phyloP scores from a whole-genome alignment of 148 eudicot genomes.

The Vaccinium myrtillus region DNA sequence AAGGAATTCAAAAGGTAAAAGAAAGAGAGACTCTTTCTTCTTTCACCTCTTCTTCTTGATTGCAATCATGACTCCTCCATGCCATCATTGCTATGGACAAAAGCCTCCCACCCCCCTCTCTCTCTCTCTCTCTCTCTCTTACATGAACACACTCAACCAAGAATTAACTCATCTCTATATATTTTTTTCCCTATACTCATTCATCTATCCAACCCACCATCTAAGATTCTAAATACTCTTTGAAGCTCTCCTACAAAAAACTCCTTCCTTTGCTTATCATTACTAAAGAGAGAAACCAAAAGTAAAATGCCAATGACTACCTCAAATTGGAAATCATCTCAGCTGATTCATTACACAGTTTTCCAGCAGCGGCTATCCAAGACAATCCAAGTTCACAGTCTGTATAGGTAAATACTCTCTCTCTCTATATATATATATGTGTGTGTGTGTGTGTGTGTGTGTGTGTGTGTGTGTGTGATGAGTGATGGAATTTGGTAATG shows the following conservation, averaged over 20 bases:
- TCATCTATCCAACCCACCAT: too few relatives aligned
- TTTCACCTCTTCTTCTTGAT: constrained; percentile 16
- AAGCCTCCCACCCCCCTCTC: constrained; percentile 2
- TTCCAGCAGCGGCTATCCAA: constrained; percentile 13
- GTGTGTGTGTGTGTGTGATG: not conserved
- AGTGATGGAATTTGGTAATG: not conserved
- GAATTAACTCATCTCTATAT: constrained; percentile 10
- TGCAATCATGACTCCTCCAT: constrained; percentile 40
- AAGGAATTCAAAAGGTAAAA: not conserved
- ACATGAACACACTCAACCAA: not conserved
- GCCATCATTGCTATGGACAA: constrained; percentile 40
- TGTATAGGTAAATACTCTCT: constrained; percentile 26
- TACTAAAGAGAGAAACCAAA: not conserved
- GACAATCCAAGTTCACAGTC: constrained; percentile 18
- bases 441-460: too few relatives aligned
- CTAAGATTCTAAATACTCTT: too few relatives aligned
- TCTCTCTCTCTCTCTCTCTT: constrained; percentile 14
- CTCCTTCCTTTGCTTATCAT: not conserved
- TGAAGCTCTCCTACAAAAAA: not conserved
- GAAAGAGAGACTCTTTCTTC: not conserved
- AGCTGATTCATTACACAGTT: not conserved
- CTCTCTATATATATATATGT: not conserved
- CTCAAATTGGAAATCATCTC: constrained; percentile 16
- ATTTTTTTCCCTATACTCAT: not conserved
- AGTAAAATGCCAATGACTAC: constrained; percentile 21